Evolutionary conservation across 176 grass and related monocot species (phyloP).

Genomic region (Hordeum marinum): DNA sequence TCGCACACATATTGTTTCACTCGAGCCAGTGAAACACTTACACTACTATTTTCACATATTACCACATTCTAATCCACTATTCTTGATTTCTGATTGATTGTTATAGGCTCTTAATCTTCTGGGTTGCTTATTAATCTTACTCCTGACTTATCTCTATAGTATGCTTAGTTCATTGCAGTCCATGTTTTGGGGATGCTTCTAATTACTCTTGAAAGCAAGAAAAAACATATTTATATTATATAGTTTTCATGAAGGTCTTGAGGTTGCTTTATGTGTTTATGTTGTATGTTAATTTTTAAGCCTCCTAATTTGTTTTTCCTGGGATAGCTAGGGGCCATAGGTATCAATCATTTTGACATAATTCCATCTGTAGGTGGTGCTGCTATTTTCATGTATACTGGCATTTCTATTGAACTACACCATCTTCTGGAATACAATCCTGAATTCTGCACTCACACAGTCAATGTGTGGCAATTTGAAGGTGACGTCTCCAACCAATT

Average conservation of each 20-base stretch:
- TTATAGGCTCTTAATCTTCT: not conserved
- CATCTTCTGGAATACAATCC: slow-evolving; percentile 94
- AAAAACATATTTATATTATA: not conserved
- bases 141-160: not conserved
- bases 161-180: not conserved
- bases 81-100: not conserved
- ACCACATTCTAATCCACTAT: not conserved
- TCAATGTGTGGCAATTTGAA: slow-evolving; percentile 99
- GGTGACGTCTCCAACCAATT: slow-evolving; percentile 38
- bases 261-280: not conserved
- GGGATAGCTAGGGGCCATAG: not conserved
- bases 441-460: slow-evolving; percentile 97
- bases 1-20: not conserved
- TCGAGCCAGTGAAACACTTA: not conserved
- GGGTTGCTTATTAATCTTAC: not conserved
- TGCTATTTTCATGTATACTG: slow-evolving; percentile 85
- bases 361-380: slow-evolving; percentile 60
- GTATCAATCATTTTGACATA: not conserved
- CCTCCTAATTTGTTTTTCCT: not conserved
- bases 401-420: slow-evolving; percentile 97
- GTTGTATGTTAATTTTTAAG: not conserved
- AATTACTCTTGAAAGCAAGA: not conserved
- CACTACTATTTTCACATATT: not conserved
- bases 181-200: not conserved
- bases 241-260: not conserved